Evolutionary conservation across 1,284 basidiomycete species (phyloP).

Genomic region (Meira nashicola): DNA sequence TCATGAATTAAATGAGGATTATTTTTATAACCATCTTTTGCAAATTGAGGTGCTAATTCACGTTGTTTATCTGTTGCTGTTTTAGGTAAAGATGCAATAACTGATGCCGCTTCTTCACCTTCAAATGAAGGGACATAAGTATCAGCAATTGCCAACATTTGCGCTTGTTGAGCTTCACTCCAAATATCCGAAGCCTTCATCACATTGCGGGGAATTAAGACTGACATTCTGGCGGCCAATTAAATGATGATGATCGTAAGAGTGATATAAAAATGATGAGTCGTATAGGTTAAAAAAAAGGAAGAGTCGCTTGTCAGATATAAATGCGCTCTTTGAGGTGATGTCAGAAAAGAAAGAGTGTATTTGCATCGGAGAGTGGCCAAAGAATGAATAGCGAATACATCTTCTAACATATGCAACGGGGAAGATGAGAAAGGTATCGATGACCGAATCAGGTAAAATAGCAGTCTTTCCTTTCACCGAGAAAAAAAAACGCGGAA

Average conservation of each 20-base stretch:
- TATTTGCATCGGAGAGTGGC: no score
- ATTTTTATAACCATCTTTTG: conserved; percentile 34
- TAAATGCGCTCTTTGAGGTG: no score
- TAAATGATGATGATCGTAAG: not conserved
- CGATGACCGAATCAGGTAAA: no score
- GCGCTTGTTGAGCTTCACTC: conserved; percentile 1
- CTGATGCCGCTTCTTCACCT: conserved; percentile 32
- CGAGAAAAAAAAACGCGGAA: no score
- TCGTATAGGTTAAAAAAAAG: not conserved
- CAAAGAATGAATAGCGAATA: no score
- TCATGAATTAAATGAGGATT: conserved; percentile 36
- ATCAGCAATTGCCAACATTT: conserved; percentile 43
- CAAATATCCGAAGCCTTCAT: conserved; percentile 7
- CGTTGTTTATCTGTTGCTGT: conserved; percentile 35
- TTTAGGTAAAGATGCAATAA: conserved; percentile 35
- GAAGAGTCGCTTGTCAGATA: not conserved
- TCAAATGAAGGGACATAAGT: conserved; percentile 40
- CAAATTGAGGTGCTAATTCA: conserved; percentile 33
- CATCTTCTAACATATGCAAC: no score
- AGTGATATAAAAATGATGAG: not conserved
- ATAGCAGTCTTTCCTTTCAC: no score
- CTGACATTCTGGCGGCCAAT: conserved; percentile 2
- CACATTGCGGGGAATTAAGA: not conserved
- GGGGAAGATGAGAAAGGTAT: no score
- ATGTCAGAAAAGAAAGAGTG: no score